These are phyloP conservation scores for Cordyceps tenuipes DNA, from an alignment of 2,329 filamentous ascomycete species.

Conservation along the genomic window DNA sequence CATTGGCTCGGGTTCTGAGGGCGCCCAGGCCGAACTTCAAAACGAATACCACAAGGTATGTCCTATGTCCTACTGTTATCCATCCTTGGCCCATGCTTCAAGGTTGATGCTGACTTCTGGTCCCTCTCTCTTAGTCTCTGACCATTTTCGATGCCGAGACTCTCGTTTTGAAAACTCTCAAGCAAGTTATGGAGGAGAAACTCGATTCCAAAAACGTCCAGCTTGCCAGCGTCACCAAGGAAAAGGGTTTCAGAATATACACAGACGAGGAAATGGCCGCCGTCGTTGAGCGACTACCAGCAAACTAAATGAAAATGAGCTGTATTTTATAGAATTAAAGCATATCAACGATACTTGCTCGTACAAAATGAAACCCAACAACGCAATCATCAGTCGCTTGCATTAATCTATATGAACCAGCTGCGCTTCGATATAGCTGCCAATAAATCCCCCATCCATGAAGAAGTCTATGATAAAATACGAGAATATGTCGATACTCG, in stretches of 20 bases:
- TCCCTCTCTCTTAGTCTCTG: constrained; percentile 51
- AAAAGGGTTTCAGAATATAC: constrained; percentile 98
- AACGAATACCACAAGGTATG: constrained; percentile 91
- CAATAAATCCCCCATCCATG: neutral
- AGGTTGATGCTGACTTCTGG: constrained; percentile 2
- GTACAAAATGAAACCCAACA: constrained; percentile 1
- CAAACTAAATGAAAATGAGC: constrained; percentile 39
- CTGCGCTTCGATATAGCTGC: neutral
- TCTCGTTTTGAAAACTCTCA: constrained; percentile 91
- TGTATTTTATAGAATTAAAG: constrained; percentile 14
- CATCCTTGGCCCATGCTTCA: neutral
- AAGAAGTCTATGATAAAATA: neutral
- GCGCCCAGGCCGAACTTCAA: constrained; percentile 93
- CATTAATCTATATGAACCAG: neutral
- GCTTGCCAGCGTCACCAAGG: constrained; percentile 93
- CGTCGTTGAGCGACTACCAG: constrained; percentile 75
- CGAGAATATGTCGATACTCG: neutral
- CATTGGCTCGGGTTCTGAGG: constrained; percentile 94
- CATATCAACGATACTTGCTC: constrained; percentile 6
- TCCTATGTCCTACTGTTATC: neutral
- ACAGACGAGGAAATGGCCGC: constrained; percentile 93
- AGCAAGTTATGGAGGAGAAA: constrained; percentile 99
- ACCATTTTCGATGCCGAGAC: constrained; percentile 91
- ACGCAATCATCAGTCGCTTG: neutral
- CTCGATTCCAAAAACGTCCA: constrained; percentile 98